Percentiles rank a stretch among this genome's conserved stretches.
Evolutionary conservation across 345 rosid genomes (phyloP).

Genomic region (Leavenworthia alabamica): DNA sequence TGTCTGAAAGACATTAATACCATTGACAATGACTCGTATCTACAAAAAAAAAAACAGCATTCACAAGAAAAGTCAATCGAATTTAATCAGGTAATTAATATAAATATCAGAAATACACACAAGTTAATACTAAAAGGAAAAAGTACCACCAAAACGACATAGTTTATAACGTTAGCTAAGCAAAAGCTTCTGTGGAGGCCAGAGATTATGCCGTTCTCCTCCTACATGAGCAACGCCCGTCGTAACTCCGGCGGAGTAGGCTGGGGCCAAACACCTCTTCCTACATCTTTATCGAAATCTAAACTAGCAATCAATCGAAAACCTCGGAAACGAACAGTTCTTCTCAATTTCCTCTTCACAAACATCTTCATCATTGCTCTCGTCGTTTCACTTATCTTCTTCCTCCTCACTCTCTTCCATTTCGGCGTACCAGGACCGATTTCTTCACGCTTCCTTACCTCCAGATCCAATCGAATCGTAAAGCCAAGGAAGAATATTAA

Average conservation of each 20-base stretch:
- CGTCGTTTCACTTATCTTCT: conserved; percentile 55
- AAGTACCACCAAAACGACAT: too few relatives aligned
- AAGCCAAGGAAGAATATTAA: conserved; percentile 30
- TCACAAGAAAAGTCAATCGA: conserved; percentile 6
- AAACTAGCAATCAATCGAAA: conserved; percentile 51
- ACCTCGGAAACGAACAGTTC: conserved; percentile 52
- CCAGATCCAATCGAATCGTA: conserved; percentile 31
- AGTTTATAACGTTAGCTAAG: neutral
- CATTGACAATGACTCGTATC: neutral
- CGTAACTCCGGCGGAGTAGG: conserved; percentile 49
- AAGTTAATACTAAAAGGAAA: too few relatives aligned
- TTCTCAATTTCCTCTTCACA: conserved; percentile 58
- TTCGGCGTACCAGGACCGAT: conserved; percentile 72
- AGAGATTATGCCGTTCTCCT: conserved; percentile 60
- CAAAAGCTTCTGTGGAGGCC: neutral
- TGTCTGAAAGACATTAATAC: neutral
- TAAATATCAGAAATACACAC: neutral
- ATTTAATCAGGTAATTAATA: too few relatives aligned
- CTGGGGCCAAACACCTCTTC: conserved; percentile 51
- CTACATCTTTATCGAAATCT: conserved; percentile 40
- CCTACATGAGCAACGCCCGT: conserved; percentile 55
- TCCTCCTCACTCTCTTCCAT: conserved; percentile 58
- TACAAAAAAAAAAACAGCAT: neutral
- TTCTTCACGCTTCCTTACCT: conserved; percentile 46
- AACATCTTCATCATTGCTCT: conserved; percentile 77